Evolutionary conservation across 106 monocot genomes (phyloP).

Genomic region (Amphibolis antarctica): DNA sequence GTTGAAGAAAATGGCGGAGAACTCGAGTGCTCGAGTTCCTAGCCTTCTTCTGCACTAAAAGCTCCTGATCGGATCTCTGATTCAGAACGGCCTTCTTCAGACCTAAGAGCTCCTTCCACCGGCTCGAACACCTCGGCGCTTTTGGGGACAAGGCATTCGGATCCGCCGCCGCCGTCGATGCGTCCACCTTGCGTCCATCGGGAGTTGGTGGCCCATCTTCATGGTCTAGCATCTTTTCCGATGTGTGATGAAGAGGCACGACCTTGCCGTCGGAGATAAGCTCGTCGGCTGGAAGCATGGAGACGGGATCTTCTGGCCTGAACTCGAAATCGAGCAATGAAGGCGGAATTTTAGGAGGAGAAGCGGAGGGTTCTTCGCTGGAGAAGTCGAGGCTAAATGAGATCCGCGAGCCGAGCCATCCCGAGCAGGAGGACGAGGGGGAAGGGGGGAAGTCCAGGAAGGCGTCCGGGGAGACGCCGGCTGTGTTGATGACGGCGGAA

Average conservation of each 20-base stretch:
- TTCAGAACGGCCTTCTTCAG: conserved; percentile 13
- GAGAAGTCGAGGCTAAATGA: conserved; percentile 36
- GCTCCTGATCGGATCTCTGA: not conserved
- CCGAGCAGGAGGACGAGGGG: conserved; percentile 13
- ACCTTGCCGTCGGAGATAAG: conserved; percentile 89
- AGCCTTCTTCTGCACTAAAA: not conserved
- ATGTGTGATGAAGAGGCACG: conserved; percentile 40
- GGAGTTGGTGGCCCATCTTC: not conserved
- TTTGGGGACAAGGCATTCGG: conserved; percentile 46
- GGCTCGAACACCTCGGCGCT: conserved; percentile 63
- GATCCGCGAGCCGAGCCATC: conserved; percentile 32
- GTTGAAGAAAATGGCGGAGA: conserved; percentile 38
- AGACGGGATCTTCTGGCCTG: conserved; percentile 37
- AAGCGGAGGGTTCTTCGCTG: not conserved
- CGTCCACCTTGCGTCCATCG: not conserved
- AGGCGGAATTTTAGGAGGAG: not conserved
- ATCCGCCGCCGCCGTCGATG: not conserved
- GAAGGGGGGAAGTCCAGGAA: conserved; percentile 2
- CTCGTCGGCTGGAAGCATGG: conserved; percentile 73
- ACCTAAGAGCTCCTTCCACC: conserved; percentile 40
- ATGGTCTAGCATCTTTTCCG: not conserved
- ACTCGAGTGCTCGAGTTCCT: conserved; percentile 15
- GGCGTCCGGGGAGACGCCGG: too few species aligned
- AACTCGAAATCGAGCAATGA: conserved; percentile 55
- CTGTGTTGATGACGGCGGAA: too few species aligned